Evolutionary conservation across 495 filamentous ascomycete genomes (phyloP).

Genomic region (Podospora australis): DNA sequence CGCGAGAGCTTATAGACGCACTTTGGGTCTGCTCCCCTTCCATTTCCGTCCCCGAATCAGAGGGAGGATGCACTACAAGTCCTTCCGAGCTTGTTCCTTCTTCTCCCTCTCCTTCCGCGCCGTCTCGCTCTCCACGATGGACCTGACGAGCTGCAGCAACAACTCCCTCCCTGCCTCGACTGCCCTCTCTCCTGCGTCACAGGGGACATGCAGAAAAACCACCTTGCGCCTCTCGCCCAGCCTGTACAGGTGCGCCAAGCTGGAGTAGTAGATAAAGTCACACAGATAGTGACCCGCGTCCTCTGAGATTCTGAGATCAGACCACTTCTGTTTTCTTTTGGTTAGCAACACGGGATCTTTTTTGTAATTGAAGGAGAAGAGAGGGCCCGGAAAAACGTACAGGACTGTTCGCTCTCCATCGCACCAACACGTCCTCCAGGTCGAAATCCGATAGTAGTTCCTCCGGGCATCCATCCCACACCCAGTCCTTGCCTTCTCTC

Average conservation of each 20-base stretch:
- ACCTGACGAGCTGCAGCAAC: constrained; percentile 61
- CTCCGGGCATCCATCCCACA: constrained; percentile 41
- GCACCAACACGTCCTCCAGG: constrained; percentile 45
- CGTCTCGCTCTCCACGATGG: constrained; percentile 48
- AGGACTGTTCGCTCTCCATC: constrained; percentile 45
- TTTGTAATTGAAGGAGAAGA: no score
- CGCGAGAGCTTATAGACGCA: no score
- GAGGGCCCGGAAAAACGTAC: no score
- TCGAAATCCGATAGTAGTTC: constrained; percentile 46
- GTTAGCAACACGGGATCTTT: no score
- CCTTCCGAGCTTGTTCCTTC: neutral
- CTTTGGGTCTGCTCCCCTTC: no score
- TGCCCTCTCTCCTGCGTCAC: constrained; percentile 46
- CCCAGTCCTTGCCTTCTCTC: no score
- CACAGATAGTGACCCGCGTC: constrained; percentile 79
- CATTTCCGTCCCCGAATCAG: neutral
- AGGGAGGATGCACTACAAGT: neutral
- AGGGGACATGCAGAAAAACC: constrained; percentile 75
- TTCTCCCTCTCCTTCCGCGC: neutral
- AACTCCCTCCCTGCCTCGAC: constrained; percentile 56
- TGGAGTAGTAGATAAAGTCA: constrained; percentile 82
- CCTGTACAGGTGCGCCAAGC: constrained; percentile 51
- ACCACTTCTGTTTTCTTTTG: no score
- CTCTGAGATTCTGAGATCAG: constrained; percentile 59
- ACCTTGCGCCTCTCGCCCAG: constrained; percentile 49